These are phyloP conservation scores for Pythium rhizo-oryzae DNA, from an alignment of 352 stramenopile species.

Conservation along the genomic window DNA sequence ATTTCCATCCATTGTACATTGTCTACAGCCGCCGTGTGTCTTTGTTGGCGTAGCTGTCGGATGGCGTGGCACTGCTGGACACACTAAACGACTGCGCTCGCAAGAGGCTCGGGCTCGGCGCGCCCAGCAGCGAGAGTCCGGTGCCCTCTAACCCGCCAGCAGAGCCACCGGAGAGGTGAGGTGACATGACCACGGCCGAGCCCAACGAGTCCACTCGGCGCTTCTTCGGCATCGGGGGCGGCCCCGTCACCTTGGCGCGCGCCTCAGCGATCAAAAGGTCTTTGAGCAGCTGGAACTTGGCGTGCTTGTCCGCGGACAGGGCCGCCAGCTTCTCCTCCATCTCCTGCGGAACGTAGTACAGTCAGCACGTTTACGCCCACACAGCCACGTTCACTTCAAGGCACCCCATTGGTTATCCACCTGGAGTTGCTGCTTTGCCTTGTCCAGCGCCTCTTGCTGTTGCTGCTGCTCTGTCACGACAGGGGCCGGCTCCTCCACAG, in stretches of 20 bases:
- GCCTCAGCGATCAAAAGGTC: conserved; percentile 72
- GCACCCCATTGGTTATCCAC: not conserved
- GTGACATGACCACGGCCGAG: conserved; percentile 5
- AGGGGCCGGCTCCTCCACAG: conserved; percentile 13
- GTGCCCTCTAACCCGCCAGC: not conserved
- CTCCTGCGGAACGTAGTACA: conserved; percentile 29
- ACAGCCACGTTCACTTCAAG: too few species aligned
- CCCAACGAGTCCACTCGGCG: conserved; percentile 25
- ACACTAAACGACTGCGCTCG: conserved; percentile 26
- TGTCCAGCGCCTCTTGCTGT: conserved; percentile 17
- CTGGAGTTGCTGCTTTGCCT: conserved; percentile 29
- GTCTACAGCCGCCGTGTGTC: conserved; percentile 3
- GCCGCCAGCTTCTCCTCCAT: conserved; percentile 48
- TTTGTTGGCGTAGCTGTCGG: not conserved
- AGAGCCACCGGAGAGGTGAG: conserved; percentile 1
- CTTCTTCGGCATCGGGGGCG: conserved; percentile 26
- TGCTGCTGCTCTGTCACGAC: not conserved
- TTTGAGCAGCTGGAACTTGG: conserved; percentile 74
- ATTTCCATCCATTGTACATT: not conserved
- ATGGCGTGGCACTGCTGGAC: not conserved
- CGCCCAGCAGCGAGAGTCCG: conserved; percentile 12
- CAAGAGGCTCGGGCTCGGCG: conserved; percentile 14
- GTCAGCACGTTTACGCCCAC: not conserved
- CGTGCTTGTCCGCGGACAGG: conserved; percentile 69
- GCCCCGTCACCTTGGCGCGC: conserved; percentile 39